Evolutionary conservation across 371 early-diverging fungal genomes (phyloP), one percentile per base, ranked within the genome.

Genomic region (Mucor racemosus): DNA sequence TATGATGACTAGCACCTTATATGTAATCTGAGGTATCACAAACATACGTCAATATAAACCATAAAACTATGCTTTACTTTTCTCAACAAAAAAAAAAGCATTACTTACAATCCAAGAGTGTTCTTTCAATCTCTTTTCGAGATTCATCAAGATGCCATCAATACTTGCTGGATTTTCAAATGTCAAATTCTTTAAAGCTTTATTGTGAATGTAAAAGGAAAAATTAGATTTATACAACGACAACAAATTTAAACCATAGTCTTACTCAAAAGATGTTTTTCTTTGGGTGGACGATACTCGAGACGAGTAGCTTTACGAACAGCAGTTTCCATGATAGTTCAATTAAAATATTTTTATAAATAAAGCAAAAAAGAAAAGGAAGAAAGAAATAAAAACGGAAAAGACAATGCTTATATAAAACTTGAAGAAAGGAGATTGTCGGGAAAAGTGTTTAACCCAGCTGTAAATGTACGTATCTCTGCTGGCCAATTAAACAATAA

Each of bases 1-100:
- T 8, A 94, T 74, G 35, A 95, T 81, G 53, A 93, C 82, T 34
- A 96, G 80, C 0, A 94, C 86, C 75, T 97, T 97, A 85, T 94
- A 94, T 7, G 91, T 91, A 17, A 92, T 87, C 95, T 95, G 76
- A 14, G 36, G 15, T 53, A 53, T 58, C 26, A 13, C 38, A 21
- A 33, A 19, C 36, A 39, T 48, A 34, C 35, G 31, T 31, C 35
- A 48, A 53, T 53, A 26, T 31, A 53, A 19, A 46, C 19, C 9
- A 44, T 17, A n/a, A n/a, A 38, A 10, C 42, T 1, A 14, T 41
- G 42, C 10, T 48, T 0, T 41, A 44, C 5, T 26, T 26, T 26
- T 3, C 26, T 26, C 26, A 38, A 38, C 7, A 38, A 38, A 38
- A 38, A 36, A 36, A 36, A 38, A 38, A 38, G 38, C 38, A 38